A percentile compares a stretch with the other conserved stretches of the same genome.
Conservation (phyloP, 768 basidiomycete species). For the Porphyrellus cyaneotinctus region DNA sequence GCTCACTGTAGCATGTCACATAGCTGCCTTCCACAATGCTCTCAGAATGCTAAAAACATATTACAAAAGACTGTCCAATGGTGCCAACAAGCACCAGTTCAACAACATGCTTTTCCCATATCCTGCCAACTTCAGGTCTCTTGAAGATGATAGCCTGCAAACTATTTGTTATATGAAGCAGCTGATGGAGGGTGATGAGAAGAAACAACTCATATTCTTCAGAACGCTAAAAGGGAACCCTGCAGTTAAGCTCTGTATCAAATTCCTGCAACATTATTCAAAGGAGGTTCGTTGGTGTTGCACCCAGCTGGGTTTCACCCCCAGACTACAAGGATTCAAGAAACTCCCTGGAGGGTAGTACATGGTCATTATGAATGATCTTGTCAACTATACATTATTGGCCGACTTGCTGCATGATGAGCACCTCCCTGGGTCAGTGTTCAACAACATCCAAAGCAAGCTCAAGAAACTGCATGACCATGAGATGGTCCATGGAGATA, state of each 20-base stretch:
- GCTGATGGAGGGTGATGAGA: neutral
- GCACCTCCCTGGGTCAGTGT: neutral
- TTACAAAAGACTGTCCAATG: conserved; percentile 10
- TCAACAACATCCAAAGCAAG: neutral
- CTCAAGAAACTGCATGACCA: neutral
- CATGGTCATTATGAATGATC: neutral
- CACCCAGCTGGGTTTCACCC: neutral
- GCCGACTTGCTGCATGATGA: neutral
- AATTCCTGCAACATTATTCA: neutral
- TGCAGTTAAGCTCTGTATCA: neutral
- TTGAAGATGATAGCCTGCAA: neutral
- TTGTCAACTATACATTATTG: neutral
- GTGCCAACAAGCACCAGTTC: neutral
- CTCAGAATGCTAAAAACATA: conserved; percentile 17
- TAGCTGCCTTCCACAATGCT: conserved; percentile 29
- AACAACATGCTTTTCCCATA: neutral
- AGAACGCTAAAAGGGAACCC: neutral
- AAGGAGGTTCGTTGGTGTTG: neutral
- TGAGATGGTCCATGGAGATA: too few relatives aligned
- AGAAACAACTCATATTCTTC: neutral
- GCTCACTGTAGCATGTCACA: conserved; percentile 8
- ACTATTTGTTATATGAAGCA: neutral
- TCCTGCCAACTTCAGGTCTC: neutral
- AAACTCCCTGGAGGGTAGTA: neutral
- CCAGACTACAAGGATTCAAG: neutral